Evolutionary conservation across 208 protist genomes (phyloP).

Genomic region (Porcisia deanei): DNA sequence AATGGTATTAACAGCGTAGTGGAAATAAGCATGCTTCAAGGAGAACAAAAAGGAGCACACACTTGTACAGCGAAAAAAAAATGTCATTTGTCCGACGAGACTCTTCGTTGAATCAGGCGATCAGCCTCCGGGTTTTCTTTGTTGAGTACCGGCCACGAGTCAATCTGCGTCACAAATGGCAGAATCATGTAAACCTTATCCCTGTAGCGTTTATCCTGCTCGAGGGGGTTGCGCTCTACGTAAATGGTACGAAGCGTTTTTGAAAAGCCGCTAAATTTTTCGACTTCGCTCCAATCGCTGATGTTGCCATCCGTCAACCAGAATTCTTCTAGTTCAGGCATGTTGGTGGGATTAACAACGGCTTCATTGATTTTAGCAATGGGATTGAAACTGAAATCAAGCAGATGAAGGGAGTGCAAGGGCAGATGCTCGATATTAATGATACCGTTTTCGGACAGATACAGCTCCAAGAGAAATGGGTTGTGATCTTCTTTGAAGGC

Average conservation of each 20-base stretch:
- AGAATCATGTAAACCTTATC: slow-evolving; percentile 86
- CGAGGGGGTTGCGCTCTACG: slow-evolving; percentile 89
- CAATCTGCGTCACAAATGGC: slow-evolving; percentile 86
- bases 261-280: slow-evolving; percentile 65
- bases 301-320: slow-evolving; percentile 91
- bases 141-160: slow-evolving; percentile 90
- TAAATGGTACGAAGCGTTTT: slow-evolving; percentile 84
- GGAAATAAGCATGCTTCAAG: background rate
- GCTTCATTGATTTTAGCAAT: slow-evolving; percentile 70
- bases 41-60: background rate
- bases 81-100: background rate
- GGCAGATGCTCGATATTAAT: slow-evolving; percentile 63
- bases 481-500: slow-evolving; percentile 64
- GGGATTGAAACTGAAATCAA: slow-evolving; percentile 90
- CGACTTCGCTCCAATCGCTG: slow-evolving; percentile 77
- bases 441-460: slow-evolving; percentile 88
- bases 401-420: slow-evolving; percentile 48
- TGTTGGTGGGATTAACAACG: slow-evolving; percentile 60
- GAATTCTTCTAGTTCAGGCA: slow-evolving; percentile 86
- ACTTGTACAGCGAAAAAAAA: background rate
- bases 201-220: slow-evolving; percentile 87
- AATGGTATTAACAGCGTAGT: background rate
- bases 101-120: slow-evolving; percentile 57
- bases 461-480: slow-evolving; percentile 68
- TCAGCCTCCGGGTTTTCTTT: slow-evolving; percentile 83